These are phyloP conservation scores for Sicyos edulis DNA, from an alignment of 306 rosid species.

Conservation along the genomic window DNA sequence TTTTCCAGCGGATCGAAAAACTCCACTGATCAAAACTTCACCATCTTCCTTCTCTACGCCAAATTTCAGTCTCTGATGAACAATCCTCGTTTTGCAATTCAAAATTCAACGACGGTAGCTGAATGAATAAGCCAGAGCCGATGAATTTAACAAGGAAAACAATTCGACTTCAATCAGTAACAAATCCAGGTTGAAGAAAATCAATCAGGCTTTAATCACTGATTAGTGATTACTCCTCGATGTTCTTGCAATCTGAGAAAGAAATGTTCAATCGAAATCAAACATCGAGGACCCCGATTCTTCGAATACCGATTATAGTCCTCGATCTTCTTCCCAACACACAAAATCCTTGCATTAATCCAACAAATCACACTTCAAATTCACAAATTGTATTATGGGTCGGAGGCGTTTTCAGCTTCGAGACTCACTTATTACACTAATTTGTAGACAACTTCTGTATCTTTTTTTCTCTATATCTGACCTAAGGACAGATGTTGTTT, in stretches of 20 bases:
- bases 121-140: neutral
- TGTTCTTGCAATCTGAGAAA: neutral
- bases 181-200: neutral
- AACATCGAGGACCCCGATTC: neutral
- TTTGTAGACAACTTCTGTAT: too few species aligned
- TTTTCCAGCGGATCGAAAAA: neutral
- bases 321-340: neutral
- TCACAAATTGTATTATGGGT: too few species aligned
- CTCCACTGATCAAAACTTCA: neutral
- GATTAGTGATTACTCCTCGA: neutral
- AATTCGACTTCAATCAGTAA: neutral
- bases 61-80: neutral
- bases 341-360: neutral
- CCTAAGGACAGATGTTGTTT: too few species aligned
- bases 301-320: neutral
- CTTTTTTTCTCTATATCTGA: too few species aligned
- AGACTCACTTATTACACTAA: too few species aligned
- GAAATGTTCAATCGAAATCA: neutral
- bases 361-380: neutral
- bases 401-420: too few species aligned
- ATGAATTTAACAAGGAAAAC: neutral
- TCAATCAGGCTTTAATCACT: neutral
- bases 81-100: neutral
- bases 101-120: neutral
- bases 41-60: slow-evolving; percentile 3